phyloP scores from a whole-genome alignment of 75 land plant species.

The Selaginella tamariscina region DNA sequence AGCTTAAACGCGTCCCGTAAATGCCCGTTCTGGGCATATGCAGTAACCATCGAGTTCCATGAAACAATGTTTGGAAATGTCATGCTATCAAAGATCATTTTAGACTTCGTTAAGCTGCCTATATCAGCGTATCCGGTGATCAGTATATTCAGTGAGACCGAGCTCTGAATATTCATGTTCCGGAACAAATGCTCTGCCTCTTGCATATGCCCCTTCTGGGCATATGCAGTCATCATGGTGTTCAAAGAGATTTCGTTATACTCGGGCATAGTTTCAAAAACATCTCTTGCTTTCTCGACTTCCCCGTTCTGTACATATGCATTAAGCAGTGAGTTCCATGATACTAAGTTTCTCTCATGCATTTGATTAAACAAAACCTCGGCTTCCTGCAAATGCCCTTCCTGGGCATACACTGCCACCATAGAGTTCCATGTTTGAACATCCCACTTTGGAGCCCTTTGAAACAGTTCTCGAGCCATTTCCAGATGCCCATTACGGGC shows the following conservation, averaged over 20 bases:
- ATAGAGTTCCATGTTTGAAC: background rate
- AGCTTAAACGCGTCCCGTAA: constrained; percentile 33
- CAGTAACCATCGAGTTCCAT: constrained; percentile 48
- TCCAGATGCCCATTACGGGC: background rate
- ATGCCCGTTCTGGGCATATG: constrained; percentile 36
- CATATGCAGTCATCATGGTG: background rate
- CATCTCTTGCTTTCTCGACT: constrained; percentile 29
- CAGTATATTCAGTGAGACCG: constrained; percentile 18
- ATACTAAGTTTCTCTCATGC: constrained; percentile 19
- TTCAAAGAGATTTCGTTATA: constrained; percentile 25
- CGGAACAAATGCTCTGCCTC: background rate
- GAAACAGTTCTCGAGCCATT: background rate
- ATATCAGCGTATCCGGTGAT: constrained; percentile 30
- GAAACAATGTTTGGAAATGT: constrained; percentile 30
- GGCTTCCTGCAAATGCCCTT: background rate
- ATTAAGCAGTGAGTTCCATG: constrained; percentile 36
- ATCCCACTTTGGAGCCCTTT: background rate
- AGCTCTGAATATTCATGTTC: background rate
- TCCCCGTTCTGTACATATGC: constrained; percentile 23
- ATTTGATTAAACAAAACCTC: background rate
- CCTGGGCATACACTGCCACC: background rate
- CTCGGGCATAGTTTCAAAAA: constrained; percentile 37
- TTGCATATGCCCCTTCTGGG: background rate
- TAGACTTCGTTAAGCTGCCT: constrained; percentile 27
- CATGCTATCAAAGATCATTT: constrained; percentile 26